Conservation (phyloP, 106 monocot species). For the Agapanthus africanus region DNA sequence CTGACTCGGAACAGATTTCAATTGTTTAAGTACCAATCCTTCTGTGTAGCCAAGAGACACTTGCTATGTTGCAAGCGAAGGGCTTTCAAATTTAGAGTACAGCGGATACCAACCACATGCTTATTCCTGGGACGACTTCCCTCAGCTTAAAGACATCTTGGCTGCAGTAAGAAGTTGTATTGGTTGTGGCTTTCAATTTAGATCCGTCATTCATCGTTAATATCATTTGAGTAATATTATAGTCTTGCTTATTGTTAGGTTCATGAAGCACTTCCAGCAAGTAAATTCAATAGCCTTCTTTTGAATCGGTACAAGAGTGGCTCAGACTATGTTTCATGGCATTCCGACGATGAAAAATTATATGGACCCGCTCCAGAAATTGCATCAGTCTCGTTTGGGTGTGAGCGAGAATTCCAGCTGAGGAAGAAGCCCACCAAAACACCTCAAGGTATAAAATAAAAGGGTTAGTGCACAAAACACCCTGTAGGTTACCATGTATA, state of each 20-base stretch:
- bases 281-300: conserved; percentile 66
- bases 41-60: conserved; percentile 85
- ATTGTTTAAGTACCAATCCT: not conserved
- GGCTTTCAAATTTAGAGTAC: conserved; percentile 63
- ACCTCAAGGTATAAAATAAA: conserved; percentile 39
- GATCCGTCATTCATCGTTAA: not conserved
- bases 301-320: conserved; percentile 69
- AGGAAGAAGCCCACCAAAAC: conserved; percentile 50
- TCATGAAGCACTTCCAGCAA: conserved; percentile 86
- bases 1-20: too few relatives aligned
- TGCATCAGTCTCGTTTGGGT: conserved; percentile 91
- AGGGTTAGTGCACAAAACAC: too few relatives aligned
- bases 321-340: conserved; percentile 88
- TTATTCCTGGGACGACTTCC: conserved; percentile 86
- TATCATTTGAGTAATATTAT: not conserved
- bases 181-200: not conserved
- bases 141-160: conserved; percentile 74
- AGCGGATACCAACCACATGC: conserved; percentile 90
- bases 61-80: conserved; percentile 82
- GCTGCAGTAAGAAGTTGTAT: conserved; percentile 35
- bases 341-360: conserved; percentile 90
- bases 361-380: conserved; percentile 94
- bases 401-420: conserved; percentile 79
- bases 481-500: too few relatives aligned
- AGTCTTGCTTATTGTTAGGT: conserved; percentile 29